Conservation (phyloP, 2,329 filamentous ascomycete genomes). For the Aureobasidium sp. region DNA sequence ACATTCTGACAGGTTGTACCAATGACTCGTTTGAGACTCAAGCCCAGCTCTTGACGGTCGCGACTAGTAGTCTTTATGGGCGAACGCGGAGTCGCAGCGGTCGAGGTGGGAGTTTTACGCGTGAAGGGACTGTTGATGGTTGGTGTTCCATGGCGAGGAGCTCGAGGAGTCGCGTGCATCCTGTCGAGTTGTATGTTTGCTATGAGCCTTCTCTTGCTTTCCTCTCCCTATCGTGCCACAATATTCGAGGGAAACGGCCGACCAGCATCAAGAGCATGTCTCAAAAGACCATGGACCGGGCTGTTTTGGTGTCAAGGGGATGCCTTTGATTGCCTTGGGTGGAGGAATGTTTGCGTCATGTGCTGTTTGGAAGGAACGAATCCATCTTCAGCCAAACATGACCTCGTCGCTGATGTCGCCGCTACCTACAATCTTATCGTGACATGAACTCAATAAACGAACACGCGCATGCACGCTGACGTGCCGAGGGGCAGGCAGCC, state of each 20-base stretch:
- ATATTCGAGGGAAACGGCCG: slow-evolving; percentile 21
- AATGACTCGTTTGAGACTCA: slow-evolving; percentile 56
- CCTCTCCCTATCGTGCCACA: slow-evolving; percentile 14
- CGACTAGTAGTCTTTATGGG: slow-evolving; percentile 5
- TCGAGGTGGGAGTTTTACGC: background rate
- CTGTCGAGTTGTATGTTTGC: background rate
- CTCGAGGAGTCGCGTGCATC: slow-evolving; percentile 7
- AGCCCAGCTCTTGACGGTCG: slow-evolving; percentile 14
- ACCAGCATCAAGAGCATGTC: slow-evolving; percentile 16
- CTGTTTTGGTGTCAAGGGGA: background rate
- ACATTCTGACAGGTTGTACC: slow-evolving; percentile 82
- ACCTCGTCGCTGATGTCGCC: background rate
- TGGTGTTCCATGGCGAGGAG: slow-evolving; percentile 5
- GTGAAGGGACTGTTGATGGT: background rate
- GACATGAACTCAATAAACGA: background rate
- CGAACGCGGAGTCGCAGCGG: slow-evolving; percentile 1
- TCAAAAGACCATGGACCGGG: slow-evolving; percentile 3
- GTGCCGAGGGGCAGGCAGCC: background rate
- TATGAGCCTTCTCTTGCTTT: background rate
- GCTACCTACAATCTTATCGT: background rate
- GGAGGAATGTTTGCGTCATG: slow-evolving; percentile 1
- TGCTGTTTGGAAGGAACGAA: background rate
- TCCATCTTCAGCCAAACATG: slow-evolving; percentile 1
- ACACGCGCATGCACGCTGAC: slow-evolving; percentile 6
- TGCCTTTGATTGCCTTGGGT: background rate